Evolutionary conservation across 495 filamentous ascomycete species (phyloP).

Genomic region (Cudoniella acicularis): DNA sequence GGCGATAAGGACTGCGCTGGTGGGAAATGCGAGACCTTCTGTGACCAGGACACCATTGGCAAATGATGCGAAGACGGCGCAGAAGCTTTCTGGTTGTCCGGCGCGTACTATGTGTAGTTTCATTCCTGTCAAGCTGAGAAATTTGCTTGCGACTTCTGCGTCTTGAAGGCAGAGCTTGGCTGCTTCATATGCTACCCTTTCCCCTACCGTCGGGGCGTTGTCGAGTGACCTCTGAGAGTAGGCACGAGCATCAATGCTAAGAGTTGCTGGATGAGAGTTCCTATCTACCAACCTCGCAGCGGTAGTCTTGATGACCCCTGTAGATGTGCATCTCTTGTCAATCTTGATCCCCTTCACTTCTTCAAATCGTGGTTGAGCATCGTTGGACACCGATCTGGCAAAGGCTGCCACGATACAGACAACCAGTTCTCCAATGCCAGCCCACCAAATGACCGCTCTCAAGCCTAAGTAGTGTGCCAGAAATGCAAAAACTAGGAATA

Average conservation of each 20-base stretch:
- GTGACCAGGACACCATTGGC: not conserved
- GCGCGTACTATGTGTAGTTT: not conserved
- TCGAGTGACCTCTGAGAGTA: not conserved
- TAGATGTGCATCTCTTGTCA: conserved; percentile 9
- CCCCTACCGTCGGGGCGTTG: not conserved
- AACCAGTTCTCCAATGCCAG: not conserved
- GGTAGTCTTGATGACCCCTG: not conserved
- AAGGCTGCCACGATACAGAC: conserved; percentile 7
- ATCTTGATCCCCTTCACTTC: conserved; percentile 5
- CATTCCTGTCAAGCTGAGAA: conserved; percentile 2
- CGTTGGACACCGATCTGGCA: conserved; percentile 10
- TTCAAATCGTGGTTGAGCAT: conserved; percentile 1
- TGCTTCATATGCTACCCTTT: conserved; percentile 5
- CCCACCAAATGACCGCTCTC: conserved; percentile 6
- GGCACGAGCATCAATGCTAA: not conserved
- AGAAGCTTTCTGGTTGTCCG: not conserved
- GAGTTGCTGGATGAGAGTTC: not conserved
- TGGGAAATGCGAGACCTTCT: conserved; percentile 8
- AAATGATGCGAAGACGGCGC: not conserved
- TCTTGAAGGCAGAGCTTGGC: not conserved
- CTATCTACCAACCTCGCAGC: not conserved
- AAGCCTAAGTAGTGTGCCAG: conserved; percentile 7
- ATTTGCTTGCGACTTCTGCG: not conserved
- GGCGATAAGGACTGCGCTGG: not conserved
- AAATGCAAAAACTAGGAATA: conserved; percentile 1